These are phyloP conservation scores for Dichotomopilus funicola DNA, from an alignment of 2,329 filamentous ascomycete species.

Conservation along the genomic window DNA sequence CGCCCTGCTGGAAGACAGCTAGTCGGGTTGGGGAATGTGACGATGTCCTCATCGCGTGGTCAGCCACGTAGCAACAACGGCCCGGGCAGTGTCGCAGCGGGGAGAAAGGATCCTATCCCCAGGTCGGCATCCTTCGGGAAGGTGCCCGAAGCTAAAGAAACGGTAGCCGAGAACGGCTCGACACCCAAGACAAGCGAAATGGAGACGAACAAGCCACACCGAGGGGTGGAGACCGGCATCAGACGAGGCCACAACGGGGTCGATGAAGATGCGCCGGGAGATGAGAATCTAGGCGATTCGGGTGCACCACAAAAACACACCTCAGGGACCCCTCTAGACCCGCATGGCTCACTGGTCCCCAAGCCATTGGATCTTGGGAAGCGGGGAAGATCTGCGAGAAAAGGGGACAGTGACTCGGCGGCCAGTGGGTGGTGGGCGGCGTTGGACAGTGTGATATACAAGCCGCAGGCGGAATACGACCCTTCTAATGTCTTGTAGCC, in stretches of 20 bases:
- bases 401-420: background rate
- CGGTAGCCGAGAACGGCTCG: too few relatives aligned
- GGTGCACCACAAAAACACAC: too few relatives aligned
- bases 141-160: background rate
- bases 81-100: background rate
- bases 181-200: background rate
- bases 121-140: constrained; percentile 1
- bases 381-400: background rate
- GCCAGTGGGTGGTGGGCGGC: constrained; percentile 14
- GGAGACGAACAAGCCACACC: background rate
- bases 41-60: background rate
- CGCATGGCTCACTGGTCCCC: background rate
- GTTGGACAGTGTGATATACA: background rate
- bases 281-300: too few relatives aligned
- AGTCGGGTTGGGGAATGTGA: background rate
- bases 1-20: background rate
- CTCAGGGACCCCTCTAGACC: background rate
- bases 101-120: background rate
- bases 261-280: too few relatives aligned
- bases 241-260: background rate
- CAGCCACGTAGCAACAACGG: background rate
- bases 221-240: background rate
- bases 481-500: constrained; percentile 9
- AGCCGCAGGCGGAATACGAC: constrained; percentile 1
- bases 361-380: background rate